Evolutionary conservation across 208 protist genomes (phyloP).

Genomic region (Spironucleus salmonicida): DNA sequence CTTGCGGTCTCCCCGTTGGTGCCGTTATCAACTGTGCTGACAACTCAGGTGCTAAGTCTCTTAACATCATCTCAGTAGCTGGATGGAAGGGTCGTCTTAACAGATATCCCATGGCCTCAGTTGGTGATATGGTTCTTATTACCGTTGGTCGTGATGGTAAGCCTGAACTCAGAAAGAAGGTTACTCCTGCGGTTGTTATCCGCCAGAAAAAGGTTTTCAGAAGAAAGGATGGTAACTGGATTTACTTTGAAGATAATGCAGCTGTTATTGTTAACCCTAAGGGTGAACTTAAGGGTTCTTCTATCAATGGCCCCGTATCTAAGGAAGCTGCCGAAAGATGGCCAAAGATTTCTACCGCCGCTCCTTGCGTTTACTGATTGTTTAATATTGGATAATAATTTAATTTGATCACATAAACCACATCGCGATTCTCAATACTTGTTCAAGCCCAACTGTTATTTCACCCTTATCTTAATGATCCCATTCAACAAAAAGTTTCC

Average conservation of each 20-base stretch:
- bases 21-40: constrained; percentile 98
- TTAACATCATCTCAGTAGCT: constrained; percentile 96
- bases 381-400: too few relatives aligned
- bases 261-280: constrained; percentile 98
- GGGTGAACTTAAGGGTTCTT: constrained; percentile 98
- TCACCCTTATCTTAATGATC: constrained; percentile 1
- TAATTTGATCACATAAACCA: too few relatives aligned
- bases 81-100: constrained; percentile 90
- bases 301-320: constrained; percentile 89
- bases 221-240: constrained; percentile 81
- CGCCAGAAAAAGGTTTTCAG: constrained; percentile 95
- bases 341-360: constrained; percentile 87
- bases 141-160: constrained; percentile 98
- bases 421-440: not conserved
- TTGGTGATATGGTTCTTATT: constrained; percentile 94
- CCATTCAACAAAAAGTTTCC: constrained; percentile 8
- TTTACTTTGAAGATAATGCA: constrained; percentile 99
- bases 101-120: constrained; percentile 79
- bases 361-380: constrained; percentile 39
- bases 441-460: not conserved
- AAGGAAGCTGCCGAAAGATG: constrained; percentile 98
- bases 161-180: constrained; percentile 96
- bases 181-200: constrained; percentile 83
- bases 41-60: constrained; percentile 98
- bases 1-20: constrained; percentile 86